phyloP scores from a whole-genome alignment of 73 alveolate genomes.

The Paramecium tetraurelia region DNA sequence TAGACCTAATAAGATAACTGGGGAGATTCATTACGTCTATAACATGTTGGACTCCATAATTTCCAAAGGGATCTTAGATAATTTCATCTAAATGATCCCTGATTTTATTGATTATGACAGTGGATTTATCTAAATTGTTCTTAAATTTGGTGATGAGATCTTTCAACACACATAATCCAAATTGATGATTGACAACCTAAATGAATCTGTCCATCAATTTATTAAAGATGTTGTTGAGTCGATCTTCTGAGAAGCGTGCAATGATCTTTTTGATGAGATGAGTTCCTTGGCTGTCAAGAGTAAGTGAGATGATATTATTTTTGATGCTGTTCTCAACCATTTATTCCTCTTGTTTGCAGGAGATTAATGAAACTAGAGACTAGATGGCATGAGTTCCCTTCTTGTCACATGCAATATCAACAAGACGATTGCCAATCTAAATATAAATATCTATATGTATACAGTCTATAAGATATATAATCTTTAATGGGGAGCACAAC shows the following conservation, averaged over 20 bases:
- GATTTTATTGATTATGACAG: neutral
- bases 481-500: constrained; percentile 25
- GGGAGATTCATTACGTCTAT: neutral
- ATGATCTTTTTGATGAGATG: constrained; percentile 26
- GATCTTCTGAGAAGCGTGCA: constrained; percentile 32
- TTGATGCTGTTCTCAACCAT: constrained; percentile 13
- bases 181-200: neutral
- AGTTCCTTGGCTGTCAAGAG: constrained; percentile 6
- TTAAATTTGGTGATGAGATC: constrained; percentile 17
- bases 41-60: constrained; percentile 21
- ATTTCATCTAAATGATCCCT: neutral
- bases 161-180: constrained; percentile 26
- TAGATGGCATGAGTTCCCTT: constrained; percentile 38
- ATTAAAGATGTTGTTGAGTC: neutral
- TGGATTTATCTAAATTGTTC: neutral
- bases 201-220: neutral
- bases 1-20: neutral
- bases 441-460: neutral
- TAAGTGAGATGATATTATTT: neutral
- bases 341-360: neutral
- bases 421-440: neutral
- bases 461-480: neutral
- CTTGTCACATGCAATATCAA: constrained; percentile 43
- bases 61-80: constrained; percentile 39
- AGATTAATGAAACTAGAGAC: neutral